These are phyloP conservation scores for Yarrowia galli DNA, from an alignment of 1,139 yeast genomes.

Conservation along the genomic window DNA sequence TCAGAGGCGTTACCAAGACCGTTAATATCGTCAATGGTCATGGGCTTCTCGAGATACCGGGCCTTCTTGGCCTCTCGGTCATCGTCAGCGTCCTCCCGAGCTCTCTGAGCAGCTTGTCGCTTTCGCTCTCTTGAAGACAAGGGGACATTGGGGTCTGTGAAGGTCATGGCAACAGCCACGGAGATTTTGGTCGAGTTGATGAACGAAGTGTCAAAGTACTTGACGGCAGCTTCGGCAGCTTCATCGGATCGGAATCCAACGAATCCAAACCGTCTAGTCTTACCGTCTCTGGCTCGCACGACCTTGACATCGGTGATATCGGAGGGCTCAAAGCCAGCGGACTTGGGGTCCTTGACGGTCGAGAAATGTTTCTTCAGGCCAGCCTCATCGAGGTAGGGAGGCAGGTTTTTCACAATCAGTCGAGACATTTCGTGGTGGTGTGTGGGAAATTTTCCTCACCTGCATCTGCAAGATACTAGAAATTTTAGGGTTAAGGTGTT, in stretches of 20 bases:
- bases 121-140: slow-evolving; percentile 67
- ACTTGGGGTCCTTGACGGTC: slow-evolving; percentile 57
- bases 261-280: slow-evolving; percentile 91
- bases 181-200: slow-evolving; percentile 82
- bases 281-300: slow-evolving; percentile 80
- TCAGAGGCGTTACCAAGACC: slow-evolving; percentile 51
- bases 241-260: slow-evolving; percentile 75
- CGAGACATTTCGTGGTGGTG: slow-evolving; percentile 64
- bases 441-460: slow-evolving; percentile 10
- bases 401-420: slow-evolving; percentile 92
- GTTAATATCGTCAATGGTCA: slow-evolving; percentile 57
- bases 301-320: slow-evolving; percentile 85
- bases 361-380: slow-evolving; percentile 73
- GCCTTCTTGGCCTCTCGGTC: slow-evolving; percentile 48
- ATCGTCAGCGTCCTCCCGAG: slow-evolving; percentile 50
- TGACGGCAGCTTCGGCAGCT: slow-evolving; percentile 82
- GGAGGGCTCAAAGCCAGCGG: slow-evolving; percentile 41
- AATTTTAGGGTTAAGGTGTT: slow-evolving; percentile 26
- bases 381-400: slow-evolving; percentile 79
- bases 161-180: slow-evolving; percentile 85
- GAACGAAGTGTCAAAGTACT: slow-evolving; percentile 76
- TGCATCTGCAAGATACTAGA: slow-evolving; percentile 27
- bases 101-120: slow-evolving; percentile 57
- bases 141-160: slow-evolving; percentile 84
- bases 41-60: slow-evolving; percentile 55